Evolutionary conservation across 2,329 filamentous ascomycete genomes (phyloP), one percentile per base, ranked within the genome.

Genomic region (Colletotrichum endophyticum): DNA sequence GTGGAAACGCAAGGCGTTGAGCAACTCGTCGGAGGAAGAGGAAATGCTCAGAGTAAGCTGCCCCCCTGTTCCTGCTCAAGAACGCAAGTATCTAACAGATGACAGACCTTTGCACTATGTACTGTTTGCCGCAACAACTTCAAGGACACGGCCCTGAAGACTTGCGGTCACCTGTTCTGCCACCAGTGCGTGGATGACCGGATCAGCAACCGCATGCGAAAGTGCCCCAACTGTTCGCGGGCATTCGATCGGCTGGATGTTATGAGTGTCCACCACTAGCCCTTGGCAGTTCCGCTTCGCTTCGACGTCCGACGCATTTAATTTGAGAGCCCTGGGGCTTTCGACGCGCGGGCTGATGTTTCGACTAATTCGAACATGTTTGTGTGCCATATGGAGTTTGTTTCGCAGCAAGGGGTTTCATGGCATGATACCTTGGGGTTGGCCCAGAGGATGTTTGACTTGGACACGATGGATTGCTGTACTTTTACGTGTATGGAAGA

Each of bases 151-250:
- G 94, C 94, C 12, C 91, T 99, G 84, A 98, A 97, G 86, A 96
- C 95, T 1, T 99, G 97, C 84, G 97, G 97, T 3, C 97, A 99
- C 84, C 92, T 98, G 66, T 98, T 99, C 85, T 99, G 97, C 90
- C 93, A 94, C 82, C 91, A 93, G 64, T 99, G 97, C 83, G 94
- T 99, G 28, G 95, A 98, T 79, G 94, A 98, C 81, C 93, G 97
- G 73, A 93, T 98, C 77, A 92, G 92, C 62, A 98, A 97, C 82
- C 94, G 97, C 44, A 96, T 96, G 87, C 92, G 97, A 79, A 99
- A 99, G 85, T 99, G 97, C 82, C 97, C 97, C 4, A 96, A 95
- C 80, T 99, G 98, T 88, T 95, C 94, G 81, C 95, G 94, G 85
- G 93, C 95, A 6, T 99, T 99, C 83, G 96, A 98, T 81, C 94